phyloP scores from a whole-genome alignment of 169 alveolate genomes.

The Cryptosporidium bovis region DNA sequence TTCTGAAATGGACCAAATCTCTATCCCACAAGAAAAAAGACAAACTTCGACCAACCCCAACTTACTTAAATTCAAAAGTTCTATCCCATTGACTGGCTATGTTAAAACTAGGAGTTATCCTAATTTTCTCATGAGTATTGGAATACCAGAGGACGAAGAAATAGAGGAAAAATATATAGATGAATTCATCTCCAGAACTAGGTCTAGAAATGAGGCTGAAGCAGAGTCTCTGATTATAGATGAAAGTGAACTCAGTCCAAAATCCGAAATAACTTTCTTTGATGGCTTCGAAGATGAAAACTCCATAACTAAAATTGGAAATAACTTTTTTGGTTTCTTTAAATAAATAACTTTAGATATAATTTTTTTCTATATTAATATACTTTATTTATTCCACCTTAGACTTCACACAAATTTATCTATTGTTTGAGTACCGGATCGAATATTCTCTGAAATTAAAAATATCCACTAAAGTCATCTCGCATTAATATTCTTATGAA shows the following conservation, averaged over 20 bases:
- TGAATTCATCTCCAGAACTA: background rate
- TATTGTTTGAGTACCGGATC: too few species aligned
- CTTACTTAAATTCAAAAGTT: background rate
- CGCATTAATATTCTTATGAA: too few species aligned
- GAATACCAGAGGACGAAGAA: slow-evolving; percentile 71
- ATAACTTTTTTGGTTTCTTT: slow-evolving; percentile 47
- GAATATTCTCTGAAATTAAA: too few species aligned
- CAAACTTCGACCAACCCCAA: background rate
- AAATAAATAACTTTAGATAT: too few species aligned
- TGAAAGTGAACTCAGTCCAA: slow-evolving; percentile 49
- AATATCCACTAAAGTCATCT: too few species aligned
- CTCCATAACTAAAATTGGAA: slow-evolving; percentile 27
- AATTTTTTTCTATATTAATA: too few species aligned
- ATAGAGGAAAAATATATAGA: slow-evolving; percentile 34
- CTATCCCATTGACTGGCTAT: background rate
- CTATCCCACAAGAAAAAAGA: background rate
- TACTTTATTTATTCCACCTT: too few species aligned
- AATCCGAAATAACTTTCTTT: slow-evolving; percentile 46
- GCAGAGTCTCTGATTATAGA: slow-evolving; percentile 25
- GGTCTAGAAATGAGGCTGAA: background rate
- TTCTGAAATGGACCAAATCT: background rate
- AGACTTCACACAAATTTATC: too few species aligned
- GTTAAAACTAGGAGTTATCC: background rate
- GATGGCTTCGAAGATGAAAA: slow-evolving; percentile 1
- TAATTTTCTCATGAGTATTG: slow-evolving; percentile 22